A percentile compares a stretch with the other conserved stretches of the same genome.
These are phyloP conservation scores for Cylindrotheca closterium DNA, from an alignment of 108 stramenopile genomes.

Conservation along the genomic window DNA sequence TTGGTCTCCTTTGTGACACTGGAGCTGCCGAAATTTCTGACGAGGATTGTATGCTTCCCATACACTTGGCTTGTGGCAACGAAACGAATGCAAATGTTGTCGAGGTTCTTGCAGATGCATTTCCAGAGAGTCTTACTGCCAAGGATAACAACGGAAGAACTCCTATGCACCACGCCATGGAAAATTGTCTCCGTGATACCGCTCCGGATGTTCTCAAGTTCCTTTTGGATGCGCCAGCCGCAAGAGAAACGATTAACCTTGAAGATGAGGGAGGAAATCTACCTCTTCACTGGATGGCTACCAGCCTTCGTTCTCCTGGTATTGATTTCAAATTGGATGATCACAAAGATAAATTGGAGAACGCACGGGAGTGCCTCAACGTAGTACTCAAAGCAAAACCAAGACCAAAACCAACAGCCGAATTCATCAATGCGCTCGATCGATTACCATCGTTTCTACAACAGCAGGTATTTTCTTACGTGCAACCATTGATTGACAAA, in stretches of 20 bases:
- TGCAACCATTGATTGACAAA: conserved; percentile 72
- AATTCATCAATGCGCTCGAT: conserved; percentile 77
- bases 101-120: conserved; percentile 61
- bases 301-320: conserved; percentile 45
- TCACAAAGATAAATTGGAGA: conserved; percentile 35
- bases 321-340: conserved; percentile 18
- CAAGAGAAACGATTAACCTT: conserved; percentile 45
- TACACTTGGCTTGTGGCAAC: conserved; percentile 83
- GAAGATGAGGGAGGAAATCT: conserved; percentile 72
- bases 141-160: conserved; percentile 75
- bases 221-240: conserved; percentile 48
- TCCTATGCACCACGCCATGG: conserved; percentile 85
- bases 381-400: conserved; percentile 70
- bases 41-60: conserved; percentile 71
- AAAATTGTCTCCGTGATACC: conserved; percentile 76
- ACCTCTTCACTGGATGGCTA: conserved; percentile 67
- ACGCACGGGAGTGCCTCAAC: conserved; percentile 62
- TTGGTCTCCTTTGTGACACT: conserved; percentile 31
- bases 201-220: conserved; percentile 66
- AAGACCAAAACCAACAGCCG: conserved; percentile 50
- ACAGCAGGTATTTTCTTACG: conserved; percentile 72
- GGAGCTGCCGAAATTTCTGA: conserved; percentile 60
- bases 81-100: conserved; percentile 62
- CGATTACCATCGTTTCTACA: conserved; percentile 76
- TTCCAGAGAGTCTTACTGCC: conserved; percentile 60